Base-by-base conservation (phyloP, 495 filamentous ascomycete species). In the Hypomontagnella submonticulosa region DNA sequence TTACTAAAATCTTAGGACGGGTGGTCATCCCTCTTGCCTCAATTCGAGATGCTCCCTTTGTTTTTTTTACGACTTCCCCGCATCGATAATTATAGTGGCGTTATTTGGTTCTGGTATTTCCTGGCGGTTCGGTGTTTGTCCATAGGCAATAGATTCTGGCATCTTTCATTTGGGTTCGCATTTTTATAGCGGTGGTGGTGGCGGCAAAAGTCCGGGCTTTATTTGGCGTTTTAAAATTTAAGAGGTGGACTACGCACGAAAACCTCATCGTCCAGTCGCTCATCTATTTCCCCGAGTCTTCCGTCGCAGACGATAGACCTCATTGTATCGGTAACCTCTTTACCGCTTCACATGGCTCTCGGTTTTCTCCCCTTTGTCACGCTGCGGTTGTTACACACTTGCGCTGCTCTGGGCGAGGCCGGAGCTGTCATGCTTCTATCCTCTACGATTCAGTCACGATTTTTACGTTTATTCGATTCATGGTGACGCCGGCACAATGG, bases 141-240 rank as follows among this genome's bases (percentile, higher is more conserved):
- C 48, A 47, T 57, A 67, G 68, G 57, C 71, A 61, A 72, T 74
- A 74, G 71, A 74, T 68, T 57, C 55, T 57, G 58, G 61, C 54
- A 68, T 64, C 13, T 64, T 65, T 52, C 54, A 34, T 64, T 70
- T 42, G 56, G 56, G 57, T 49, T 70, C 66, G 71, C 71, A 74
- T 74, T 66, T 64, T 51, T 57, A 61, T 44, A 72, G 66, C 71
- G 69, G 54, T 34, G 69, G 54, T 34, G 49, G 9, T 44, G 70
- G 71, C 41, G 69, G 71, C 30, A 65, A 71, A 73, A 71, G 56
- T 67, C 48, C 43, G 48, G 54, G 59, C 53, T 70, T 46, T 33
- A 54, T 63, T 51, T 40, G 71, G 71, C 71, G 69, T 74, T 74
- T 42, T 65, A 69, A 71, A 66, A 69, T 54, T 6, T 33, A 73